Conservation (phyloP, 345 rosid species). For the Eucalyptus caleyi region DNA sequence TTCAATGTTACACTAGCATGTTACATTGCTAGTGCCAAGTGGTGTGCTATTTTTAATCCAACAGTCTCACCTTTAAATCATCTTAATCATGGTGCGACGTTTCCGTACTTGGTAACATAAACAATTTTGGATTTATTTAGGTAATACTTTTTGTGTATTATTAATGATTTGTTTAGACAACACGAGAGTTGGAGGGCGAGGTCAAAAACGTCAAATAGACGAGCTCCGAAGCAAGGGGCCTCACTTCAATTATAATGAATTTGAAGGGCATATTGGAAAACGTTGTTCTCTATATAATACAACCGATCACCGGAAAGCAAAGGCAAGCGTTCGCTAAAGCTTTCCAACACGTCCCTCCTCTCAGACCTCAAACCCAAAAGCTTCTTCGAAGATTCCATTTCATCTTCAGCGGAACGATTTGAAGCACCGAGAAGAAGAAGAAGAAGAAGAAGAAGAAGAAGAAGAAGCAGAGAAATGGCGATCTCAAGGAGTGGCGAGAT, state of each 20-base stretch:
- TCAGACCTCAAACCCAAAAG: background rate
- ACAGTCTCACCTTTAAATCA: background rate
- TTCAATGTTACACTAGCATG: background rate
- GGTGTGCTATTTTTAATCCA: background rate
- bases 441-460: background rate
- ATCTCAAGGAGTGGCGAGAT: background rate
- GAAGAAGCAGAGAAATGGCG: background rate
- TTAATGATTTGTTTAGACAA: background rate
- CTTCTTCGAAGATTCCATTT: background rate
- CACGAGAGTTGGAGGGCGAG: background rate
- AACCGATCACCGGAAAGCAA: background rate
- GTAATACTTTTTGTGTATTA: background rate
- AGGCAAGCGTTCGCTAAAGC: background rate
- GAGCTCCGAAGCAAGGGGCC: background rate
- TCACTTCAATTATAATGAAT: background rate
- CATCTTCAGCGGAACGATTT: background rate
- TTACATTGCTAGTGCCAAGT: background rate
- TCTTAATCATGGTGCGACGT: background rate
- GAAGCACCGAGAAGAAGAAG: background rate
- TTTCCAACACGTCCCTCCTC: background rate
- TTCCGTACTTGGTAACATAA: accelerated
- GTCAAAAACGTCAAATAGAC: background rate
- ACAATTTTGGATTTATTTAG: background rate
- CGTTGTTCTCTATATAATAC: background rate
- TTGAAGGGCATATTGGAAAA: background rate